Base-by-base conservation (phyloP, 1,284 basidiomycete genomes). In the Sporisorium sorghi region DNA sequence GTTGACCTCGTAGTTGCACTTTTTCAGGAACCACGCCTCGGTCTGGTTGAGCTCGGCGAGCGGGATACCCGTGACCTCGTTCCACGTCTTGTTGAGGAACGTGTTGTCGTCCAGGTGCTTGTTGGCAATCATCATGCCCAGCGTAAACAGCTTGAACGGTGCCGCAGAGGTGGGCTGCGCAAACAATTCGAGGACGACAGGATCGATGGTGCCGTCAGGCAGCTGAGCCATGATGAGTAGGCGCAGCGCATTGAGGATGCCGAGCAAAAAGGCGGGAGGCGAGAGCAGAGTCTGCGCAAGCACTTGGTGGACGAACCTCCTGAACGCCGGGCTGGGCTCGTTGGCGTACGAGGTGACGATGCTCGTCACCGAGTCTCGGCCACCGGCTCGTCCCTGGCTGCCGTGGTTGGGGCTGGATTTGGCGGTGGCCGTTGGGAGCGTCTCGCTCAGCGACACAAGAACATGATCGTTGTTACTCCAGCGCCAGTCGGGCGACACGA, bases 31-130 rank as follows among this genome's bases (percentile, higher is more conserved):
- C 66, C 75, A 81, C n/a, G 76, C 66, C 71, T 84, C 83, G 59
- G 81, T 78, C 49, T 71, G 70, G 64, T 82, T 83, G 50, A 84
- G 77, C 60, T 84, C 83, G 24, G 59, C 48, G 0, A 84, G 62
- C 19, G 83, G 81, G 19, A 84, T 84, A 9, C 83, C 81, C 0
- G 82, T 84, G n/a, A 84, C 82, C 50, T 84, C 83, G 58, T 79
- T 76, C 83, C 83, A 84, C 5, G 83, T 84, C 71, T 81, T 82
- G 73, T 83, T 83, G 55, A 81, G 69, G 65, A 84, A 84, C 2
- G 83, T 84, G 67, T 84, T 82, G 67, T 84, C 83, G 49, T 84
- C 83, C n/a, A 84, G 50, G 49, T 82, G 80, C 71, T 84, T 84
- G 73, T 83, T 84, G 53, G 81, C 79, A n/a, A 84, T 79, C 83